Base-by-base conservation (phyloP, 1,139 yeast genomes). In the Yamadazyma spencermartinsiae region DNA sequence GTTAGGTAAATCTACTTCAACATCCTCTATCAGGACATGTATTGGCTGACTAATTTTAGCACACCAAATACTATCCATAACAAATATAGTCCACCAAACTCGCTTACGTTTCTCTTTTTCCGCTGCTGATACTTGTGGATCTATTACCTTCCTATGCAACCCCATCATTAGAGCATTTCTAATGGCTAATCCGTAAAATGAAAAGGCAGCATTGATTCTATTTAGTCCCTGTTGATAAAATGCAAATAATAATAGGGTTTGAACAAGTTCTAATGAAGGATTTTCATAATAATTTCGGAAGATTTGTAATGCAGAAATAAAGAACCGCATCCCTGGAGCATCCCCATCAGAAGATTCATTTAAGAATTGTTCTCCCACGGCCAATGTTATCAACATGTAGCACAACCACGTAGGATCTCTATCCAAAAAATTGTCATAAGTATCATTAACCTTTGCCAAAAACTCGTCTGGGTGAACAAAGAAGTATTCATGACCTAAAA, bases 241-340 rank as follows among this genome's bases (percentile, higher is more conserved):
- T 21, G 46, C 50, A 13, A 46, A 30, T 13, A 45, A 32, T 12
- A 46, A 19, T 14, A 44, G 30, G 2, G 43, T 44, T 31, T 46
- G 50, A 9, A 46, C 23, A 18, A 41, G 38, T 15, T 38, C 40
- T 15, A 45, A 15, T 1, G 36, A 35, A 10, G 48, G 47, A 18
- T 31, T 36, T 27, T 46, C 50, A 26, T 37, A 44, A 31, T 40
- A 40, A 20, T 42, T 40, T 6, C 34, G 20, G 30, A 26, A 42
- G n/a, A 46, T 23, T 21, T 43, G 41, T 39, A 44, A 35, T 9
- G 48, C 47, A 3, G 48, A 45, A 4, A 23, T 21, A 19, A 44
- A 46, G 36, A 44, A 46, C 23, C 50, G 35, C 50, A 46, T 46
- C 7, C 50, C 50, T 11, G 50, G 48, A 12, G 45, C 35, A 18